Conservation (phyloP, 2,329 filamentous ascomycete species). For the Graphilbum ipis-grandicollis region DNA sequence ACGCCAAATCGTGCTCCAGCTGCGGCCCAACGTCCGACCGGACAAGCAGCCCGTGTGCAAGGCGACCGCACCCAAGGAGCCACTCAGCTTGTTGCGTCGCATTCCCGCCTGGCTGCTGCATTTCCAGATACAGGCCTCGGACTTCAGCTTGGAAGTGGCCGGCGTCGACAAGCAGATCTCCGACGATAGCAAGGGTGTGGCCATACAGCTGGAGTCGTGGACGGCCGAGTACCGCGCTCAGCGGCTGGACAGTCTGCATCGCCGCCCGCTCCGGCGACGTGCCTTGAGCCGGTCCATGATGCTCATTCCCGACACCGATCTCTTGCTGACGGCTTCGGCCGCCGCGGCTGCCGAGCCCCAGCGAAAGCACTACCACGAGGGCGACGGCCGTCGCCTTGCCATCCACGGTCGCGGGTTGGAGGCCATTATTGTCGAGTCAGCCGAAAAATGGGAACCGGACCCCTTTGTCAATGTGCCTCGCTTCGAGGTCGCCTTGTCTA, state of each 20-base stretch:
- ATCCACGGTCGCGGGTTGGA: conserved; percentile 73
- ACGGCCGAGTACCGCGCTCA: conserved; percentile 79
- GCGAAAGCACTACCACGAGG: conserved; percentile 36
- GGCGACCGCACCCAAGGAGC: conserved; percentile 31
- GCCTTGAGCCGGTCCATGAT: conserved; percentile 53
- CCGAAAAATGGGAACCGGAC: conserved; percentile 69
- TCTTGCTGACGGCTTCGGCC: no score
- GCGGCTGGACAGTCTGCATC: conserved; percentile 46
- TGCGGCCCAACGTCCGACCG: conserved; percentile 52
- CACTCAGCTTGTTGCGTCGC: conserved; percentile 55
- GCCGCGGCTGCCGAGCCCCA: conserved; percentile 32
- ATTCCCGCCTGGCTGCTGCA: conserved; percentile 74
- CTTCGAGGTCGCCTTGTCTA: conserved; percentile 74
- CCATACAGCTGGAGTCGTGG: conserved; percentile 75
- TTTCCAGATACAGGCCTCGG: conserved; percentile 68
- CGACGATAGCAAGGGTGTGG: conserved; percentile 62
- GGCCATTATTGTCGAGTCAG: conserved; percentile 75
- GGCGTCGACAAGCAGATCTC: conserved; percentile 76
- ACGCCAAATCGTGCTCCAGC: conserved; percentile 74
- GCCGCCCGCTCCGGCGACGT: conserved; percentile 46
- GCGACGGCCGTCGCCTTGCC: conserved; percentile 67
- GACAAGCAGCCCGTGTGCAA: conserved; percentile 35
- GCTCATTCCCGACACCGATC: conserved; percentile 51
- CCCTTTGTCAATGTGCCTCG: conserved; percentile 74
- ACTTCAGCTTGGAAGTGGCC: conserved; percentile 81